Conservation (phyloP, 1,284 basidiomycete genomes). For the Apiotrichum mycotoxinovorans region DNA sequence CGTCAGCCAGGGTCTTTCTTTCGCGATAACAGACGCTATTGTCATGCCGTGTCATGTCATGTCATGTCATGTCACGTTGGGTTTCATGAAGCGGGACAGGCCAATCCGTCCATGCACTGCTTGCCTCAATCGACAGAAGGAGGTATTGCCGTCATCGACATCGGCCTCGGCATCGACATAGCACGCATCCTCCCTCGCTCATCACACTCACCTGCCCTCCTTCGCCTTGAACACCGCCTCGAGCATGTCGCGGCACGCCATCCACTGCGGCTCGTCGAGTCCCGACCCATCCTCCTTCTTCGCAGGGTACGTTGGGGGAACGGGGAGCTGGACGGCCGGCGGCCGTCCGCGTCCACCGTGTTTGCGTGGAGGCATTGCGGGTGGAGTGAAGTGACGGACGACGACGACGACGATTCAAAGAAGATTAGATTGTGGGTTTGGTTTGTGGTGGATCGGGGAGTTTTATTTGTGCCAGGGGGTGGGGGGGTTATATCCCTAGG, state of each 20-base stretch:
- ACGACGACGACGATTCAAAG: too few species aligned
- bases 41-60: too few species aligned
- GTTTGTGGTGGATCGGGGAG: too few species aligned
- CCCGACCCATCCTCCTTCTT: constrained; percentile 25
- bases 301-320: constrained; percentile 31
- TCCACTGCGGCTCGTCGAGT: constrained; percentile 35
- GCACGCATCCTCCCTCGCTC: background rate
- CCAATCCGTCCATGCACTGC: too few species aligned
- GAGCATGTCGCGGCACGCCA: constrained; percentile 40
- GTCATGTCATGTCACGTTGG: too few species aligned
- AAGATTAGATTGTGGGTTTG: too few species aligned
- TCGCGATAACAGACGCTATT: too few species aligned
- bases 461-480: too few species aligned
- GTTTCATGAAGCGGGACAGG: too few species aligned
- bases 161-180: background rate
- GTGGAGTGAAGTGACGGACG: background rate
- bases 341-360: constrained; percentile 7
- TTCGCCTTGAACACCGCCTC: constrained; percentile 40
- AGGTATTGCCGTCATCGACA: too few species aligned
- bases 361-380: constrained; percentile 2
- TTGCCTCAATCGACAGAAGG: too few species aligned
- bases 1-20: constrained; percentile 5
- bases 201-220: constrained; percentile 35
- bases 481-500: too few species aligned
- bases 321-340: constrained; percentile 15